Evolutionary conservation across 176 grass and related monocot species (phyloP).

Genomic region (Thinopyrum elongatum): DNA sequence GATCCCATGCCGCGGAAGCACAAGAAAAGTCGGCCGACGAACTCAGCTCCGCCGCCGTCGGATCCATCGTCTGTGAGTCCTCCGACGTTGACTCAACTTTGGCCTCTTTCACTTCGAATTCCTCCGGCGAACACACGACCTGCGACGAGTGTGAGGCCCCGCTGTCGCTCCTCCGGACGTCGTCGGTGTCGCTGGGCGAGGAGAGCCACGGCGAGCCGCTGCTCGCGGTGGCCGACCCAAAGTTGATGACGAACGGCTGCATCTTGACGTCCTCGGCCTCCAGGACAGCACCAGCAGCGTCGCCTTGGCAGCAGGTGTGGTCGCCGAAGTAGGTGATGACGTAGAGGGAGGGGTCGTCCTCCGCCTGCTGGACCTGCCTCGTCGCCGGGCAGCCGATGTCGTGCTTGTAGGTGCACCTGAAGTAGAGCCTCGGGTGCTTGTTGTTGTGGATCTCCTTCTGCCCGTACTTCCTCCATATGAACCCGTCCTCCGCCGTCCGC

Average conservation of each 20-base stretch:
- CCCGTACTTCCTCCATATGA: constrained; percentile 60
- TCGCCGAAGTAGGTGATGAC: constrained; percentile 56
- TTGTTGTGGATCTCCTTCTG: constrained; percentile 51
- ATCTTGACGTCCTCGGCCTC: background rate
- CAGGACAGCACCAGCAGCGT: background rate
- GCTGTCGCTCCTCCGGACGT: background rate
- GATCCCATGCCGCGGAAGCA: background rate
- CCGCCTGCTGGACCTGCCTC: constrained; percentile 54
- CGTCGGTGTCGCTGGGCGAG: background rate
- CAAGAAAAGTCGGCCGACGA: background rate
- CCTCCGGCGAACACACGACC: background rate
- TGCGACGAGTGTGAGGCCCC: background rate
- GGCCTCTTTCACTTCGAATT: background rate
- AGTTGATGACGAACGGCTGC: constrained; percentile 33
- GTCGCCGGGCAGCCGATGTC: constrained; percentile 44
- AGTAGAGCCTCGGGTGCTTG: constrained; percentile 54
- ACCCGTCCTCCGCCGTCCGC: constrained; percentile 31
- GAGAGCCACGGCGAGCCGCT: background rate
- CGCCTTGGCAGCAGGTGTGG: constrained; percentile 41
- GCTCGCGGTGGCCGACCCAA: constrained; percentile 4
- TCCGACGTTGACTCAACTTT: background rate
- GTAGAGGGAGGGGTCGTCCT: constrained; percentile 37
- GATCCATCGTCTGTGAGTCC: background rate
- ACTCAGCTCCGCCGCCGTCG: background rate
- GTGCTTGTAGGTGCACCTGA: constrained; percentile 46